Conservation (phyloP, 345 rosid genomes). For the Camelina laxa region DNA sequence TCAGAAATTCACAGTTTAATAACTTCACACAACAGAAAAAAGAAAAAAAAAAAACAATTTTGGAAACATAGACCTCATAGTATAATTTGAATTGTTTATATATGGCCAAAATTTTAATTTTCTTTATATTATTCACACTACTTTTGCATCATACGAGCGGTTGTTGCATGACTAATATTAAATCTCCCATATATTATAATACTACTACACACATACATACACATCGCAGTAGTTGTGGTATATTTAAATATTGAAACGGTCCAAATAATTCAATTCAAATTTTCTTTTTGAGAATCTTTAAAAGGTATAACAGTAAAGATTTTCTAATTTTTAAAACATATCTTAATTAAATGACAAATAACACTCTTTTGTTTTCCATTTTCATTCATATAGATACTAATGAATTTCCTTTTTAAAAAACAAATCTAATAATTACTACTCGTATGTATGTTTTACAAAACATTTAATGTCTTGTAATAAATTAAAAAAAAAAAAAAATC, state of each 20-base stretch:
- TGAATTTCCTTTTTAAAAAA: not conserved
- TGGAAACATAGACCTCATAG: slow-evolving; percentile 9
- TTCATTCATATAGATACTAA: not conserved
- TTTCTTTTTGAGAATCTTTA: not conserved
- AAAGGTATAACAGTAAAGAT: not conserved
- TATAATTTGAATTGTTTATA: not conserved
- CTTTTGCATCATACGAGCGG: slow-evolving; percentile 19
- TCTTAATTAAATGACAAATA: not conserved
- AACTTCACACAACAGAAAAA: not conserved
- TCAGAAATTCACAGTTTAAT: slow-evolving; percentile 7
- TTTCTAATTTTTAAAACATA: not conserved
- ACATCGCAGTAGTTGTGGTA: slow-evolving; percentile 24
- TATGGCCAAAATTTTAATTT: not conserved
- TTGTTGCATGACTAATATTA: slow-evolving; percentile 36
- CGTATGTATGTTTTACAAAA: not conserved
- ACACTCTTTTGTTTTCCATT: not conserved
- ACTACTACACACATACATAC: not conserved
- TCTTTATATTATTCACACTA: slow-evolving; percentile 25
- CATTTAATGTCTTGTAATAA: not conserved
- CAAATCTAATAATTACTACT: not conserved
- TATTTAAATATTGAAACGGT: slow-evolving; percentile 36
- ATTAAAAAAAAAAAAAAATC: not conserved
- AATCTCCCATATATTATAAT: slow-evolving; percentile 17
- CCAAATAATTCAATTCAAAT: slow-evolving; percentile 17
- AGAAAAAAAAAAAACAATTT: not conserved